A percentile compares a stretch with the other conserved stretches of the same genome.
phyloP scores from a whole-genome alignment of 345 rosid species.

The Capsella bursapastoris region DNA sequence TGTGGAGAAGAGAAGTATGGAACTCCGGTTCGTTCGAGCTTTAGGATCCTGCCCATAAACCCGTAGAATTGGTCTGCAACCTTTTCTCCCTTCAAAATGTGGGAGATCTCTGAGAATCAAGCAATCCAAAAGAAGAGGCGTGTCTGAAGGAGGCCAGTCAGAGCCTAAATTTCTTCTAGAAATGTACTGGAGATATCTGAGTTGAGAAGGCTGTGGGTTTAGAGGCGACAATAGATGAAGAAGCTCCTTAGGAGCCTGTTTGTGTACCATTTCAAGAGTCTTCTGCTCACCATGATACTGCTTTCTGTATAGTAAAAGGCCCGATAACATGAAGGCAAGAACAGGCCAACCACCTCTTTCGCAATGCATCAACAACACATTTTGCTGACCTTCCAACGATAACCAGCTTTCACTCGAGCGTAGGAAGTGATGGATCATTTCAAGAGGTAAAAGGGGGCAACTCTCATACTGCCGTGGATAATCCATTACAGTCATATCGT shows the following conservation, averaged over 20 bases:
- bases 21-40: conserved; percentile 74
- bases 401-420: conserved; percentile 96
- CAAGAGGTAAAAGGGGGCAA: conserved; percentile 84
- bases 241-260: conserved; percentile 96
- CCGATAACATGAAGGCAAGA: conserved; percentile 96
- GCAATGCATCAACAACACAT: conserved; percentile 94
- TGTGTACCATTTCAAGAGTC: conserved; percentile 98
- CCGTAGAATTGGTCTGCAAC: conserved; percentile 86
- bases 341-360: conserved; percentile 99
- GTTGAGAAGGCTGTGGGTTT: conserved; percentile 92
- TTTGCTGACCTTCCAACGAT: conserved; percentile 90
- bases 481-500: conserved; percentile 99
- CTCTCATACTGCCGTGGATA: conserved; percentile 94
- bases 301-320: conserved; percentile 78
- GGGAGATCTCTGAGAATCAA: conserved; percentile 86
- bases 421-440: conserved; percentile 94
- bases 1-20: conserved; percentile 84
- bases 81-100: conserved; percentile 66
- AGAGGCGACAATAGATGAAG: conserved; percentile 80
- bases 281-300: conserved; percentile 94
- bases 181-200: conserved; percentile 97
- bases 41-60: conserved; percentile 89
- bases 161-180: conserved; percentile 85
- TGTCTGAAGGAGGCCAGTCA: conserved; percentile 97
- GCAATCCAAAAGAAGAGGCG: conserved; percentile 85